Evolutionary conservation across 257 asterid species (phyloP), one percentile per base, ranked within the genome.

Genomic region (Nicotiana paniculata): DNA sequence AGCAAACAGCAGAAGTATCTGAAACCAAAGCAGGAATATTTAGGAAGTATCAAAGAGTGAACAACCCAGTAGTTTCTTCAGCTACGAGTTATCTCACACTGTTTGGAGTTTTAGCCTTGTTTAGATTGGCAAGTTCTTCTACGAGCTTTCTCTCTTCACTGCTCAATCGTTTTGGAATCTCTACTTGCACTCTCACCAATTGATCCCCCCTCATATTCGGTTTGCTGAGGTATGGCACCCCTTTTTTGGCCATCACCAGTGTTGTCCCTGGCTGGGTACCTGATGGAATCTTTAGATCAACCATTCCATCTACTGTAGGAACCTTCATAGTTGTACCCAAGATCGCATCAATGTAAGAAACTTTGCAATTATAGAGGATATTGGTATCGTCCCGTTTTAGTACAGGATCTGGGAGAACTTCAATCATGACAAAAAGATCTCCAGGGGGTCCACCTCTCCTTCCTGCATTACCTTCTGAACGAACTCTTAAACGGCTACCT

Each of bases 201-300:
- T 94, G 99, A 84, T 96, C 99, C 4, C 99, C 99, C 85, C 99
- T 91, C 98, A 84, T 91, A 84, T 85, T 94, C 81, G 86, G 91
- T 81, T 90, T 93, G 79, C 92, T 95, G 63, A 96, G 64, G 83
- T 67, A 82, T 0, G 99, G 99, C 8, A 96, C 98, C 0, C 99
- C 99, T 39, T 90, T 96, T 59, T 94, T 93, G 2, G 97, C 97
- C 98, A 96, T 94, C 15, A 96, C 98, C 35, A 96, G 83, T 8
- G 97, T 96, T 10, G 98, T 96, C 64, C 97, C 97, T 0, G 99
- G 98, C 81, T 96, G 99, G 28, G 98, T 94, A 8, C 99, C 99
- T 0, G 97, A 77, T 1, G 99, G 99, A 51, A 96, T 89, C 83
- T 90, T 96, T 66, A 94, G 91, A 80, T 96, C 99, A 1, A 93